Evolutionary conservation across 177 flowering plant genomes (phyloP), one percentile per base, ranked within the genome.

Genomic region (Vitis hybrid): DNA sequence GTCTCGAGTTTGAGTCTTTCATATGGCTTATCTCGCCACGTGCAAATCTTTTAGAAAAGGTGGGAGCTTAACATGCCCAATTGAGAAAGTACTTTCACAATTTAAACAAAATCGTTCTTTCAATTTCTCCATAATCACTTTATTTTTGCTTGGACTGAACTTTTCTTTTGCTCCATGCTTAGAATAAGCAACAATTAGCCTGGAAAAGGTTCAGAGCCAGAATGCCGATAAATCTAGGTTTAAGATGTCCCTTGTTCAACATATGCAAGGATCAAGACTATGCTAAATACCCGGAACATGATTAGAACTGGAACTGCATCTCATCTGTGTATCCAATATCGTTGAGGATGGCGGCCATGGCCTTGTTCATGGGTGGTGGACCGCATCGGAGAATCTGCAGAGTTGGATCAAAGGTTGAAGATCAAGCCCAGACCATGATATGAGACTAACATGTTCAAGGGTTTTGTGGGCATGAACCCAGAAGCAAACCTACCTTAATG

Each of bases 301-400:
- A 60, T 87, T 74, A 95, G 82, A 95, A 95, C 79, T 91, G 94
- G 79, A 95, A 95, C 81, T 85, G 98, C 97, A 91, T 93, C 65
- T 85, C 87, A 2, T 88, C 20, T 2, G 92, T 5, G 72, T 93
- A 95, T 53, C 83, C 94, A 20, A 95, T 84, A 8, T 71, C 86
- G 1, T 91, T 92, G 20, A 94, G 92, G 72, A 91, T 89, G 69
- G 79, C 95, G 75, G 90, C 94, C 96, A 95, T 90, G 77, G 99
- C 99, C 83, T 93, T 95, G 93, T 95, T 95, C 98, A 95, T 93
- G 2, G 96, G 94, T 69, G 99, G 99, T 4, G 99, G 99, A 3
- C 99, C 99, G 15, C 99, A 95, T 70, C 98, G 86, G 79, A 95
- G 68, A 51, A 94, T 84, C 99, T 94, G 87, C 77, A 77, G 16